phyloP scores from a whole-genome alignment of 345 rosid species.

The Populus ilicifolia region DNA sequence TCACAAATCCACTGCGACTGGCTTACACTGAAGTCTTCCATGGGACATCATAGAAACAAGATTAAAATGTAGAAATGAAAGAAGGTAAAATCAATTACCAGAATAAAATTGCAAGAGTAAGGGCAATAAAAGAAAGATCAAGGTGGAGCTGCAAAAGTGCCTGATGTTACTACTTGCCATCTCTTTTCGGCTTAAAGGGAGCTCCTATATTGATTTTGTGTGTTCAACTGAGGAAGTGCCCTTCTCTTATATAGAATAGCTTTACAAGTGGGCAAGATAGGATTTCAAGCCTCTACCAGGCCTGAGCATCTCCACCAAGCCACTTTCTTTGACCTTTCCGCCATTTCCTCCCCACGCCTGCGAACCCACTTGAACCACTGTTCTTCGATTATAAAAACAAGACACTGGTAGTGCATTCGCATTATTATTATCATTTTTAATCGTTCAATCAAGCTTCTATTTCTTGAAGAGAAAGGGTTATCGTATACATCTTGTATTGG shows the following conservation, averaged over 20 bases:
- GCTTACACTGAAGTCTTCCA: not conserved
- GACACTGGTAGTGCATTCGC: not conserved
- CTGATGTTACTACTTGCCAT: conserved; percentile 28
- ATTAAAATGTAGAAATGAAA: not conserved
- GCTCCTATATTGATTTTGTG: not conserved
- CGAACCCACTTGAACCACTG: conserved; percentile 18
- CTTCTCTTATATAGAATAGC: conserved; percentile 11
- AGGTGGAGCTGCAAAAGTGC: conserved; percentile 15
- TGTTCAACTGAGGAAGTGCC: not conserved
- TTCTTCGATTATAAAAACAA: not conserved
- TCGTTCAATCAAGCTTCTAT: not conserved
- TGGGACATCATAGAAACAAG: not conserved
- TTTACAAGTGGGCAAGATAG: not conserved
- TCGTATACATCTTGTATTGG: not conserved
- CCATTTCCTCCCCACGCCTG: conserved; percentile 18
- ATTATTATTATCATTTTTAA: not conserved
- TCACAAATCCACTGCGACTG: not conserved
- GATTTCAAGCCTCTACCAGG: not conserved
- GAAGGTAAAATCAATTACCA: conserved; percentile 25
- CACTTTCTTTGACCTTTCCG: conserved; percentile 40
- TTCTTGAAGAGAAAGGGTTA: not conserved
- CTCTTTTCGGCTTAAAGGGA: not conserved
- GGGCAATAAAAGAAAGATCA: conserved; percentile 37
- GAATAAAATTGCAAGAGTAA: conserved; percentile 41
- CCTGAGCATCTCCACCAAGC: conserved; percentile 27